Conservation (phyloP, 805 yeast genomes). For the Kodamaea restingae region DNA sequence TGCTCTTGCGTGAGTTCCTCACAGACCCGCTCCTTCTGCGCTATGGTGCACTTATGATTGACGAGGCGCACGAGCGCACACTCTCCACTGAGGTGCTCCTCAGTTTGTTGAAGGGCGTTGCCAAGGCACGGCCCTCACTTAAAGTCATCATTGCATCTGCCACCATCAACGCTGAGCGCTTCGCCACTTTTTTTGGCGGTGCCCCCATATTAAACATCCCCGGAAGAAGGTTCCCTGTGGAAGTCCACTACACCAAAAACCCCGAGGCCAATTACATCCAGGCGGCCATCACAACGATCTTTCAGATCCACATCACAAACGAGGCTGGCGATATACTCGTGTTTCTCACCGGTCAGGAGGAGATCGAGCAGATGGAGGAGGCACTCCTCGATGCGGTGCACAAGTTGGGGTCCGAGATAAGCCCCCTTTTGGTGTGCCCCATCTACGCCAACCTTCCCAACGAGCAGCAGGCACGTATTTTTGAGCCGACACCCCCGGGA, state of each 20-base stretch:
- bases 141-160: slow-evolving; percentile 86
- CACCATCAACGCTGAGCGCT: slow-evolving; percentile 85
- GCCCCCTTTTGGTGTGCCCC: slow-evolving; percentile 70
- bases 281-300: slow-evolving; percentile 83
- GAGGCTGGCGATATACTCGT: slow-evolving; percentile 85
- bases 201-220: slow-evolving; percentile 91
- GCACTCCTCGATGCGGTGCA: slow-evolving; percentile 60
- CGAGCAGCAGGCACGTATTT: slow-evolving; percentile 75
- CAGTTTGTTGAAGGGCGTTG: slow-evolving; percentile 73
- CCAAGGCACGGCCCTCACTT: slow-evolving; percentile 61
- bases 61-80: slow-evolving; percentile 97
- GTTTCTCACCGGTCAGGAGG: slow-evolving; percentile 94
- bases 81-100: slow-evolving; percentile 81
- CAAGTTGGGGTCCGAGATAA: slow-evolving; percentile 57
- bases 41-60: slow-evolving; percentile 86
- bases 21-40: slow-evolving; percentile 63
- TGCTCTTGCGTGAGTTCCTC: slow-evolving; percentile 80
- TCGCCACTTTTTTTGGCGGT: slow-evolving; percentile 71
- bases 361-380: slow-evolving; percentile 80
- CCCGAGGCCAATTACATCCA: slow-evolving; percentile 91
- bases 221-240: slow-evolving; percentile 92
- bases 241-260: slow-evolving; percentile 71
- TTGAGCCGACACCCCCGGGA: slow-evolving; percentile 79
- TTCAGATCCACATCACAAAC: slow-evolving; percentile 72
- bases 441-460: slow-evolving; percentile 89